Conservation (phyloP, 2,329 filamentous ascomycete species). For the Orbilia brochopaga region DNA sequence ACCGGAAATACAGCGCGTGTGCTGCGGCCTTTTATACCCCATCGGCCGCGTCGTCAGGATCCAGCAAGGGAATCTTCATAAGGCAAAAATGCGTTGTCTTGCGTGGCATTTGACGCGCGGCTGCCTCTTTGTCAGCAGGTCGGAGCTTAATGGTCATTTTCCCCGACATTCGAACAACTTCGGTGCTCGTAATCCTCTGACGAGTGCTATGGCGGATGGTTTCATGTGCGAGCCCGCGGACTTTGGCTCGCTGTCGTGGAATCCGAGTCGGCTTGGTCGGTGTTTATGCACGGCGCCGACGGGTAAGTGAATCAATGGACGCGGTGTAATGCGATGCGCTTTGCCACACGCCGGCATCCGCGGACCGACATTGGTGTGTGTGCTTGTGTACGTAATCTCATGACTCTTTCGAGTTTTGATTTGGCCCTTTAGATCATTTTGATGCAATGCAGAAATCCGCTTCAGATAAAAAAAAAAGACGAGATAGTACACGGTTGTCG, state of each 20-base stretch:
- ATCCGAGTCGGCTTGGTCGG: slow-evolving; percentile 32
- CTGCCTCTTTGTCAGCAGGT: slow-evolving; percentile 43
- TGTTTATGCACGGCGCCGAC: slow-evolving; percentile 30
- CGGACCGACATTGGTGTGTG: not conserved
- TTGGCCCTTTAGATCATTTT: not conserved
- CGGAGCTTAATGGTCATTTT: slow-evolving; percentile 38
- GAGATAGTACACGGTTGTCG: too few relatives aligned
- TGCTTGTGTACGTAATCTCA: not conserved
- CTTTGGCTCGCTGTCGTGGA: slow-evolving; percentile 10
- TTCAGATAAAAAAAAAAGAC: too few relatives aligned
- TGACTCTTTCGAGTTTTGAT: not conserved
- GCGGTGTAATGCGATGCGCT: slow-evolving; percentile 1
- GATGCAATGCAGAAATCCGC: not conserved
- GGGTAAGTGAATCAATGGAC: slow-evolving; percentile 15
- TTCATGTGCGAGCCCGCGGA: slow-evolving; percentile 2
- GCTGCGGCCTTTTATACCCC: slow-evolving; percentile 37
- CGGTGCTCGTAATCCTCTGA: slow-evolving; percentile 11
- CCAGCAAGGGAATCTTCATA: slow-evolving; percentile 41
- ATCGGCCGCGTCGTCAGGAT: slow-evolving; percentile 18
- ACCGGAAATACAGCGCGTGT: slow-evolving; percentile 1
- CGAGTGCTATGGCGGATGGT: not conserved
- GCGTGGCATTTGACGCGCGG: slow-evolving; percentile 50
- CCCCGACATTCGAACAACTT: slow-evolving; percentile 43
- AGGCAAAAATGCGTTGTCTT: slow-evolving; percentile 34
- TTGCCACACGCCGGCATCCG: slow-evolving; percentile 3